Evolutionary conservation across 176 grass and related monocot genomes (phyloP), one percentile per base, ranked within the genome.

Genomic region (Cenchrus purpureus): DNA sequence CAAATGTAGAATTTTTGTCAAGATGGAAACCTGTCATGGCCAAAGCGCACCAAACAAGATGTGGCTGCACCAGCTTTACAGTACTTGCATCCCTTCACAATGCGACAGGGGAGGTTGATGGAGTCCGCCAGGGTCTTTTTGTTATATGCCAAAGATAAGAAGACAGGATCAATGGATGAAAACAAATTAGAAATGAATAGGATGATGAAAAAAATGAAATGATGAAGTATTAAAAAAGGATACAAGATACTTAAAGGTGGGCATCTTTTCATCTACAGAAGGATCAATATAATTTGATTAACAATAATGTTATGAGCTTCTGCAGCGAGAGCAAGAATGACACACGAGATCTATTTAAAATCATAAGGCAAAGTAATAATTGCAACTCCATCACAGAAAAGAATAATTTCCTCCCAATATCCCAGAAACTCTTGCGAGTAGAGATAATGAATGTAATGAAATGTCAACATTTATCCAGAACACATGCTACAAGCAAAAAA

Each of bases 21-120:
- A 12, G 61, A 83, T 32, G 44, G 77, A 77, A 57, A 91, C 94
- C 94, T 97, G 91, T 92, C 89, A 67, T 77, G 76, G 29, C 69
- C 88, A 76, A 94, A 84, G n/a, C 73, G 90, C 61, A 97, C 94
- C 83, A 97, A 84, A 79, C 92, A 97, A 82, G 94, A 92, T 32
- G 88, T 71, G 56, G 91, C 83, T 77, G 43, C 72, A 80, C 52
- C 77, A 77, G 63, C 77, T 85, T 81, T 90, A 83, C 94, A 97
- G 81, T 92, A 94, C 62, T 71, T 90, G 85, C 94, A 97, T 43
- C 94, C 94, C 79, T 84, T 94, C 40, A 85, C 92, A 80, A 97
- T 16, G 65, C 94, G 87, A 91, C 94, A 94, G 53, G 90, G 92
- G 31, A 97, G 83, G 89, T 80, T 90, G 71, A 97, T 85, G 49